Conservation (phyloP, 371 early-diverging fungal genomes). For the Zopfochytrium polystomum region DNA sequence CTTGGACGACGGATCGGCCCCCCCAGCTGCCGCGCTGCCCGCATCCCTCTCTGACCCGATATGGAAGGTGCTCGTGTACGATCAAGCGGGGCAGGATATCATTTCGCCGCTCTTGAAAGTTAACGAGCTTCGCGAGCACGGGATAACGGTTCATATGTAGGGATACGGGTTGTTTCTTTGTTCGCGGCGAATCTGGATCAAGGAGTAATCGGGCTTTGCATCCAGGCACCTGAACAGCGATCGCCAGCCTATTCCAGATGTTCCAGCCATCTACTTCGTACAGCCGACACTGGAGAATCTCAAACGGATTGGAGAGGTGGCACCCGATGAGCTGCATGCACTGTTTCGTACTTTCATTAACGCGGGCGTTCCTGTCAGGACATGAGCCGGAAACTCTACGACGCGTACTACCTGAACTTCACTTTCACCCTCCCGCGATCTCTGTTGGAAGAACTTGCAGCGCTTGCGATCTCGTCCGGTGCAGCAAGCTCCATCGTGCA, state of each 20-base stretch:
- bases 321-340: background rate
- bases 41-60: slow-evolving; percentile 36
- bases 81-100: slow-evolving; percentile 88
- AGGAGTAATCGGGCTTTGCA: background rate
- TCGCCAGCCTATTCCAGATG: slow-evolving; percentile 87
- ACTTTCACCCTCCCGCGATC: slow-evolving; percentile 81
- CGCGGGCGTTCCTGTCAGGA: slow-evolving; percentile 58
- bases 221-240: slow-evolving; percentile 64
- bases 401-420: slow-evolving; percentile 94
- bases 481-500: slow-evolving; percentile 76
- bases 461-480: slow-evolving; percentile 66
- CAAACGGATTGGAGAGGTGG: slow-evolving; percentile 71
- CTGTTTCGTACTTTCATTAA: background rate
- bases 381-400: slow-evolving; percentile 85
- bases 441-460: slow-evolving; percentile 92
- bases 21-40: slow-evolving; percentile 2
- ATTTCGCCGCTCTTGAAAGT: slow-evolving; percentile 96
- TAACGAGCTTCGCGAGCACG: slow-evolving; percentile 94
- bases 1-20: background rate
- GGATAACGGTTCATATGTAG: slow-evolving; percentile 98
- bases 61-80: slow-evolving; percentile 99
- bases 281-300: slow-evolving; percentile 87
- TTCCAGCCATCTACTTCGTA: slow-evolving; percentile 97
- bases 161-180: background rate
- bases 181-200: background rate